These are phyloP conservation scores for Linnemannia elongata DNA, from an alignment of 192 early-diverging fungal species.

Conservation along the genomic window DNA sequence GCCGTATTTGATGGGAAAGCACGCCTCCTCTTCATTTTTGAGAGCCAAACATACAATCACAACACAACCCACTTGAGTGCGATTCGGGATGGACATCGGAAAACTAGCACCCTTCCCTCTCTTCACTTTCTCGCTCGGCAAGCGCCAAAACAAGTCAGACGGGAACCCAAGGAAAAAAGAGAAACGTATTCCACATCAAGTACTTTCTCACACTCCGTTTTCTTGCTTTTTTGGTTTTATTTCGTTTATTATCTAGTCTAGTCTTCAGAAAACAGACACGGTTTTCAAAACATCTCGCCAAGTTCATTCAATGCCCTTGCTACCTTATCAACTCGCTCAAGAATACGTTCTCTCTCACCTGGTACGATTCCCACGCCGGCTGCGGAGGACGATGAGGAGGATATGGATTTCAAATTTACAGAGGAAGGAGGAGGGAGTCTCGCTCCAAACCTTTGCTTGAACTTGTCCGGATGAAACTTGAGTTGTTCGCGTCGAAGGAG, in stretches of 20 bases:
- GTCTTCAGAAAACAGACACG: background rate
- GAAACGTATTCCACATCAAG: background rate
- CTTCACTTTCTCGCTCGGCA: background rate
- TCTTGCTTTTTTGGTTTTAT: background rate
- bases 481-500: conserved; percentile 45
- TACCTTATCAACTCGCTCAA: conserved; percentile 31
- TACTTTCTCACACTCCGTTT: conserved; percentile 8
- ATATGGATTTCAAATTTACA: background rate
- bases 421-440: conserved; percentile 12
- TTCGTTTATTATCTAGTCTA: background rate
- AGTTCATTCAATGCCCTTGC: conserved; percentile 32
- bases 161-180: background rate
- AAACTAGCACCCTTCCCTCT: background rate
- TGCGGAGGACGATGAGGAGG: background rate
- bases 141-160: background rate
- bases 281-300: conserved; percentile 17
- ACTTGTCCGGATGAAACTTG: conserved; percentile 55
- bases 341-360: conserved; percentile 37
- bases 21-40: background rate
- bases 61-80: background rate
- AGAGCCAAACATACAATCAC: background rate
- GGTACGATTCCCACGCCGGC: background rate
- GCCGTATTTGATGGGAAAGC: conserved; percentile 24
- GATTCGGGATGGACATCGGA: background rate
- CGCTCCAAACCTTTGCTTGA: conserved; percentile 33